Base-by-base conservation (phyloP, 2,329 filamentous ascomycete species). In the Nemania sp. region DNA sequence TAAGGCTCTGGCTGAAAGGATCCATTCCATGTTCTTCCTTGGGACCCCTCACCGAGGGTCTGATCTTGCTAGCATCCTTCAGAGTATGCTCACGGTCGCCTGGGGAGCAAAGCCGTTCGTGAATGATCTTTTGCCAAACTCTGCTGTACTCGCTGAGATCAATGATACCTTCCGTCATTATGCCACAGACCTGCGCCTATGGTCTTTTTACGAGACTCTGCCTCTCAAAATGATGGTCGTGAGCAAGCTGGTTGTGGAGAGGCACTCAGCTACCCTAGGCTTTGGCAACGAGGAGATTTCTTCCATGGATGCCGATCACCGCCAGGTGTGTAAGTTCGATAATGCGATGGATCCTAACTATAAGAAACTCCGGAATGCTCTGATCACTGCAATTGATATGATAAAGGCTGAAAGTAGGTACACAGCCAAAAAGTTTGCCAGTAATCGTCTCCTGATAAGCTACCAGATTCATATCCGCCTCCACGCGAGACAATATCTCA, bases 141-240 rank as follows among this genome's bases (percentile, higher is more conserved):
- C 79, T 3, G 57, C 62, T 4, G 60, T 72, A 0, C 53, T 81
- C 9, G 63, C 73, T 46, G 68, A 73, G 2, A 74, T 82, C 55
- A 82, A 82, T 64, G 77, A 81, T 2, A 66, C 74, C 32, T 83
- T 82, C 62, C 75, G 76, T 0, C 73, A 79, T 49, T 66, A 75
- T 59, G 73, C 74, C 0, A 63, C 68, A 3, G 67, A 70, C 17
- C 60, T 81, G 1, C 64, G 71, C 1, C 67, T 81, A 4, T 73
- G 74, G 66, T 81, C 79, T 0, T 82, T 82, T 63, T 81, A 80
- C 63, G 80, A 82, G 61, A 80, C 77, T 0, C 60, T 73, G 18
- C 67, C 68, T 17, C 67, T 70, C 6, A 65, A 63, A 13, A 58
- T 72, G 10, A 72, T 68, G 35, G 32, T 67, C 32, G 61, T 63